Evolutionary conservation across 164 flowering plant species (phyloP).

Genomic region (Nymphaea colorata): DNA sequence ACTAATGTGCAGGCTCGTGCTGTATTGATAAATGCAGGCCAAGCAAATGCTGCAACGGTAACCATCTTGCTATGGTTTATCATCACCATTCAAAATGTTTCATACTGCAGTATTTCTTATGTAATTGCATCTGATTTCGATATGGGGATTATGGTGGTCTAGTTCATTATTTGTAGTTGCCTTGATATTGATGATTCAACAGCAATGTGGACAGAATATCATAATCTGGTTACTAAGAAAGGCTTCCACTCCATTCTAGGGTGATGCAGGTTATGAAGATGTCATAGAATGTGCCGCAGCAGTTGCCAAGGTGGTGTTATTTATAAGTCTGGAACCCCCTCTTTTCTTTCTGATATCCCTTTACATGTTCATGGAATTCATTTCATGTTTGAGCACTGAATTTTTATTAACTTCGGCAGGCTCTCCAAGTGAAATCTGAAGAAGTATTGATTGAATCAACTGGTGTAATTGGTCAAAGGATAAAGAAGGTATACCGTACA

Average conservation of each 20-base stretch:
- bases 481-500: conserved; percentile 51
- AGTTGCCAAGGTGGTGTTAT: conserved; percentile 45
- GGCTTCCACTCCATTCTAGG: conserved; percentile 32
- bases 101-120: not conserved
- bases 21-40: conserved; percentile 95
- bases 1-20: conserved; percentile 71
- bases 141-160: not conserved
- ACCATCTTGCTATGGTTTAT: conserved; percentile 8
- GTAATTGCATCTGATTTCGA: not conserved
- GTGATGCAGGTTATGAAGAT: conserved; percentile 94
- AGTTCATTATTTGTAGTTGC: not conserved
- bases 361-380: not conserved
- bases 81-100: not conserved
- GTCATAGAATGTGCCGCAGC: conserved; percentile 63
- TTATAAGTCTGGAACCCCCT: not conserved
- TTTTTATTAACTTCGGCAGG: conserved; percentile 28
- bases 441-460: conserved; percentile 86
- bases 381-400: not conserved
- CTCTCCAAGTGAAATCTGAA: conserved; percentile 46
- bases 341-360: not conserved
- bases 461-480: conserved; percentile 93
- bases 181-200: not conserved
- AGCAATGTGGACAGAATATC: not conserved
- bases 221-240: conserved; percentile 6
- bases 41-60: conserved; percentile 98